A percentile compares a stretch with the other conserved stretches of the same genome.
phyloP scores from a whole-genome alignment of 495 filamentous ascomycete genomes.

The Apodospora peruviana region DNA sequence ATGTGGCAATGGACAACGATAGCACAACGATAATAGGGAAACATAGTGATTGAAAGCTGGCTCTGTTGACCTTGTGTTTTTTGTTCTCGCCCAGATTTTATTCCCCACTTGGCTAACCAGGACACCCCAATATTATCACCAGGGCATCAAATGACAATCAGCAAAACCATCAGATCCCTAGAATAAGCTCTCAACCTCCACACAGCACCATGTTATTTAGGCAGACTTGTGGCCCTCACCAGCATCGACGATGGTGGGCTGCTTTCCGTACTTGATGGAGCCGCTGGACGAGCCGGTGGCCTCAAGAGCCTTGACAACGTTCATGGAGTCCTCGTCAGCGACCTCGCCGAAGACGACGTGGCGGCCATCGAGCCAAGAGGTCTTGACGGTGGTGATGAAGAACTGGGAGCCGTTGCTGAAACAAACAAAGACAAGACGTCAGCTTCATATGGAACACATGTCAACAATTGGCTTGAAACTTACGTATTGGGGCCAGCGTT shows the following conservation, averaged over 20 bases:
- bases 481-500: constrained; percentile 78
- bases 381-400: constrained; percentile 70
- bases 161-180: neutral
- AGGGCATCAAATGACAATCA: neutral
- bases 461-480: constrained; percentile 30
- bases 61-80: neutral
- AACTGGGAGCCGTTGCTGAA: constrained; percentile 70
- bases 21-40: too few relatives aligned
- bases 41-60: neutral
- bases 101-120: neutral
- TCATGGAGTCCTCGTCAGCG: constrained; percentile 55
- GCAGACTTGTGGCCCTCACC: too few relatives aligned
- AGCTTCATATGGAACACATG: neutral
- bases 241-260: constrained; percentile 60
- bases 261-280: constrained; percentile 54
- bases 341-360: constrained; percentile 83
- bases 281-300: constrained; percentile 58
- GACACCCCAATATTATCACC: neutral
- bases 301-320: constrained; percentile 69
- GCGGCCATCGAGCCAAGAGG: constrained; percentile 69
- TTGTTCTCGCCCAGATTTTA: too few relatives aligned
- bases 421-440: constrained; percentile 4
- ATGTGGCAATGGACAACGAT: too few relatives aligned
- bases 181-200: neutral
- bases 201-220: constrained; percentile 21